Conservation (phyloP, 2,329 filamentous ascomycete species). For the Scolecobasidium constrictum region DNA sequence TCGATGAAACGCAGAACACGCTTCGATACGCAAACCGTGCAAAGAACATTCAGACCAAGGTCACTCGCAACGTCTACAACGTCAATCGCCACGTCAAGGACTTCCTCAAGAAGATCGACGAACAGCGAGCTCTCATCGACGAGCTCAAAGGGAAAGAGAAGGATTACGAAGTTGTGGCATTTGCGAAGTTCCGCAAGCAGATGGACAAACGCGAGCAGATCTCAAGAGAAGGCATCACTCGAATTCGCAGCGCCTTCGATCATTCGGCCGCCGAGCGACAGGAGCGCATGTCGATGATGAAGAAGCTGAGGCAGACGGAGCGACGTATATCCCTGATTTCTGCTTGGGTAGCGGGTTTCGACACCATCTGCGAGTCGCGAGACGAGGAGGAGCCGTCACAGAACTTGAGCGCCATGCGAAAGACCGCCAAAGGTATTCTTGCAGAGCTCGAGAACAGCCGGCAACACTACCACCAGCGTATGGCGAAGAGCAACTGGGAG, state of each 20-base stretch:
- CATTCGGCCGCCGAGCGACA: constrained; percentile 66
- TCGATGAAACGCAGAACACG: constrained; percentile 97
- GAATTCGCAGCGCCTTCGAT: constrained; percentile 75
- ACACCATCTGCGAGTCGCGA: constrained; percentile 62
- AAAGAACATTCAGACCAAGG: constrained; percentile 99
- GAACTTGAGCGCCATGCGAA: constrained; percentile 65
- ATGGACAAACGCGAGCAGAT: constrained; percentile 71
- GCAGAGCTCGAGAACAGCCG: constrained; percentile 82
- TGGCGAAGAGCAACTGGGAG: constrained; percentile 78
- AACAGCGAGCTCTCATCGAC: constrained; percentile 94
- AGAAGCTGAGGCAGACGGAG: constrained; percentile 72
- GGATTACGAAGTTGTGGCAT: constrained; percentile 71
- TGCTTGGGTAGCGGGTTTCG: constrained; percentile 87
- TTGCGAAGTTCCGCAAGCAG: constrained; percentile 84
- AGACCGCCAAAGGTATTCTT: constrained; percentile 79
- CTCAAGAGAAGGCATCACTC: constrained; percentile 64
- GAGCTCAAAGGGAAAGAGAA: constrained; percentile 90
- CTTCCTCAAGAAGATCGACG: constrained; percentile 97
- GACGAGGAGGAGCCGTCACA: constrained; percentile 56
- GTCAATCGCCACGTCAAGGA: constrained; percentile 99
- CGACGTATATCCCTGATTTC: constrained; percentile 77
- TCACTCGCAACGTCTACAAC: constrained; percentile 98
- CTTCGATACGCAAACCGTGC: constrained; percentile 93
- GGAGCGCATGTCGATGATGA: constrained; percentile 70
- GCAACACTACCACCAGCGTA: constrained; percentile 77